Percentiles rank a stretch among this genome's conserved stretches.
Evolutionary conservation across 202 grass and related monocot genomes (phyloP).

Genomic region (Sporobolus alterniflorus): DNA sequence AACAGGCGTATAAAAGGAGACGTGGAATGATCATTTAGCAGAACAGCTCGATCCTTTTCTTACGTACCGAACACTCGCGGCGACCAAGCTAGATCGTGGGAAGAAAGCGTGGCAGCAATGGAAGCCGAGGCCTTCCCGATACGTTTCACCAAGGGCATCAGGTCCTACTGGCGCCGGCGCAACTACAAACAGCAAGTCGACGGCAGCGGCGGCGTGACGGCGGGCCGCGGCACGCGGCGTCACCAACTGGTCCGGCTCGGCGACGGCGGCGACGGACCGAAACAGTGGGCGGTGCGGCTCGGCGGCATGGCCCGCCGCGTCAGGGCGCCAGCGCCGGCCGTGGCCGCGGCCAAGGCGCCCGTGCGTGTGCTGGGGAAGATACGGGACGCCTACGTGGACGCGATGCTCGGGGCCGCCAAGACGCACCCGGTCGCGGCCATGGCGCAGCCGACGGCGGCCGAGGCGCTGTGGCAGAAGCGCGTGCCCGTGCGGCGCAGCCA

Average conservation of each 20-base stretch:
- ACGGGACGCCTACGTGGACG: slow-evolving; percentile 78
- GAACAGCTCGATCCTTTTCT: neutral
- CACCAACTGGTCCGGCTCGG: slow-evolving; percentile 53
- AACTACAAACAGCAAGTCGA: slow-evolving; percentile 56
- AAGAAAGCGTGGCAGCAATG: slow-evolving; percentile 7
- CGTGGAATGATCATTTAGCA: neutral
- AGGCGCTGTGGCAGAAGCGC: slow-evolving; percentile 58
- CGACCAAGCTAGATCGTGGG: neutral
- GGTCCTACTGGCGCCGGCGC: slow-evolving; percentile 65
- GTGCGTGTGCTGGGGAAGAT: slow-evolving; percentile 53
- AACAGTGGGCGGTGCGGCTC: slow-evolving; percentile 44
- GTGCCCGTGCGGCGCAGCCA: slow-evolving; percentile 49
- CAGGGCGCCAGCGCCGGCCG: neutral
- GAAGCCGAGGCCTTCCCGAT: slow-evolving; percentile 69
- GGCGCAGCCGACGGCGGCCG: slow-evolving; percentile 32
- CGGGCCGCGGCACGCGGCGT: slow-evolving; percentile 12
- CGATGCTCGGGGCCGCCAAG: slow-evolving; percentile 66
- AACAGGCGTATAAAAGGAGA: slow-evolving; percentile 26
- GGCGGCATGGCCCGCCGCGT: too few relatives aligned
- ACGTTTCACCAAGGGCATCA: slow-evolving; percentile 71
- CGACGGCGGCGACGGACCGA: neutral
- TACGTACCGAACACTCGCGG: neutral
- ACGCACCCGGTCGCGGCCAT: slow-evolving; percentile 36
- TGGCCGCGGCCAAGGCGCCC: slow-evolving; percentile 35
- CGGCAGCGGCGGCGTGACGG: neutral